Percentiles rank a stretch among this genome's conserved stretches.
Conservation (phyloP, 192 early-diverging fungal species). For the Neocallimastix lanati region DNA sequence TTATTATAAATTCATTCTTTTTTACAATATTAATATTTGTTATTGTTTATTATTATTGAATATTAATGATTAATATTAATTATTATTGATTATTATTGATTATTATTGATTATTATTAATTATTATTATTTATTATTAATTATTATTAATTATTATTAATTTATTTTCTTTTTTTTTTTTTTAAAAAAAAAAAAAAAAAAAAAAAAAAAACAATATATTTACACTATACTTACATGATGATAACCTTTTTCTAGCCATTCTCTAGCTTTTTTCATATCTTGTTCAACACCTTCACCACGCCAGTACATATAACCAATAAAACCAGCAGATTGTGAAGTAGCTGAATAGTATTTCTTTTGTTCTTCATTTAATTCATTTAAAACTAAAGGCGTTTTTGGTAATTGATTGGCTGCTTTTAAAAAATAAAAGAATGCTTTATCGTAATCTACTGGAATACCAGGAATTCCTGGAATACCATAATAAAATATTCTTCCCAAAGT, state of each 20-base stretch:
- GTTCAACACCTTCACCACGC: constrained; percentile 68
- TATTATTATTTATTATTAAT: too few species aligned
- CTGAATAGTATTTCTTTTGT: constrained; percentile 3
- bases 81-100: too few species aligned
- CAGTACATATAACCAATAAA: constrained; percentile 72
- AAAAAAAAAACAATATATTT: too few species aligned
- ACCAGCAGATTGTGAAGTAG: constrained; percentile 55
- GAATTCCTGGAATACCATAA: neutral
- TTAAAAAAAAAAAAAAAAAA: too few species aligned
- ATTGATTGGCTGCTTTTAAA: constrained; percentile 19
- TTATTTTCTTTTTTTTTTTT: too few species aligned
- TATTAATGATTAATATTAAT: too few species aligned
- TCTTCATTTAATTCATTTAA: neutral
- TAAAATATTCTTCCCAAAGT: neutral
- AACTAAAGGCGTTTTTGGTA: constrained; percentile 13
- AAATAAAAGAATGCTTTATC: constrained; percentile 42
- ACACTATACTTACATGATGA: neutral
- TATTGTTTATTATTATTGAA: too few species aligned
- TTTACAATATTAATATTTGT: too few species aligned
- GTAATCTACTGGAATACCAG: constrained; percentile 30
- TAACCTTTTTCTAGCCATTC: constrained; percentile 63
- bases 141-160: too few species aligned
- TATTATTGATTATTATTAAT: too few species aligned
- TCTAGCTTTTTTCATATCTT: constrained; percentile 38
- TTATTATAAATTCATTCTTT: too few species aligned